Evolutionary conservation across 495 filamentous ascomycete species (phyloP).

Genomic region (Thozetella sp.): DNA sequence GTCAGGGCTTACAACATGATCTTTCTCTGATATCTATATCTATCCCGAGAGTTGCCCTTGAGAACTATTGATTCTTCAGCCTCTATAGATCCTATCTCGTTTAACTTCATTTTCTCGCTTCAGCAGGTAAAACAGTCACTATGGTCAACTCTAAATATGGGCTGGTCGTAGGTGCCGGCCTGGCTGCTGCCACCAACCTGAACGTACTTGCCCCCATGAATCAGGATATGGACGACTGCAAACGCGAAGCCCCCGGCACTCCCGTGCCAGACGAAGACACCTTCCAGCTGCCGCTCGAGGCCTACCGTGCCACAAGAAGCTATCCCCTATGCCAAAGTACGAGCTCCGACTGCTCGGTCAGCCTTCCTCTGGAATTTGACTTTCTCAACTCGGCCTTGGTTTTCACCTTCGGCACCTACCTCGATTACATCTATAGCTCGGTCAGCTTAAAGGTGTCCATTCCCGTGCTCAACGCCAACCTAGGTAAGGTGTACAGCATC

Average conservation of each 20-base stretch:
- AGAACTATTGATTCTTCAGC: too few species aligned
- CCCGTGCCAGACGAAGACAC: not conserved
- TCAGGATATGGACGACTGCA: constrained; percentile 2
- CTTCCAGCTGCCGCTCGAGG: not conserved
- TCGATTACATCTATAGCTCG: not conserved
- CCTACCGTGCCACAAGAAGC: not conserved
- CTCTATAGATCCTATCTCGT: too few species aligned
- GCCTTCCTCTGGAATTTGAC: not conserved
- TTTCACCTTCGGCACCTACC: not conserved
- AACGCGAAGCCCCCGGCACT: not conserved
- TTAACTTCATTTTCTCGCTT: too few species aligned
- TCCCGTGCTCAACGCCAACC: not conserved
- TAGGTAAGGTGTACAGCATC: not conserved
- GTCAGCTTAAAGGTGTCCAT: not conserved
- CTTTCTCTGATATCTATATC: too few species aligned
- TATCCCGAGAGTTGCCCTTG: too few species aligned
- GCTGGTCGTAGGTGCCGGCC: not conserved
- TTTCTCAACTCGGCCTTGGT: not conserved
- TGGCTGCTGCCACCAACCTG: not conserved
- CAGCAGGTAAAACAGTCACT: too few species aligned
- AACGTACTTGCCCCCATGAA: not conserved
- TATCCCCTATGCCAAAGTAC: not conserved
- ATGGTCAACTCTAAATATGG: too few species aligned
- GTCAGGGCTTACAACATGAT: too few species aligned
- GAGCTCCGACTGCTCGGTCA: not conserved